Conservation (phyloP, 2,329 filamentous ascomycete genomes). For the Epichloe sp. region DNA sequence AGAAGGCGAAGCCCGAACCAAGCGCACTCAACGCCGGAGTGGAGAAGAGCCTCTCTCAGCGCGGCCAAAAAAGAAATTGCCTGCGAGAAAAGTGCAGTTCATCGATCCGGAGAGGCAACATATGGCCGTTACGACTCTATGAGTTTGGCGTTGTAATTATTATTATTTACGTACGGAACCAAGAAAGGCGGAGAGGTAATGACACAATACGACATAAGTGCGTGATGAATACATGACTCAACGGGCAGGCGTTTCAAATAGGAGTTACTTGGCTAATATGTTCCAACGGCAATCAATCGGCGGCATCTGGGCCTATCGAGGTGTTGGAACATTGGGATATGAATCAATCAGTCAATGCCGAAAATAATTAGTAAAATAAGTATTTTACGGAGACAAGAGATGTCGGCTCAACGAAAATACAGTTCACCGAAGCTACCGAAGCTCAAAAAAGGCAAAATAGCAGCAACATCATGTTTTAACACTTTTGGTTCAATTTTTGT, state of each 20-base stretch:
- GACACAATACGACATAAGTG: background rate
- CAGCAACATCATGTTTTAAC: background rate
- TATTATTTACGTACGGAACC: background rate
- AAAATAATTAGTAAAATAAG: too few relatives aligned
- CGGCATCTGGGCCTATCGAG: too few relatives aligned
- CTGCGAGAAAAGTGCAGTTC: constrained; percentile 26
- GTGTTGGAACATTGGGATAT: too few relatives aligned
- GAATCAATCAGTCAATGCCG: too few relatives aligned
- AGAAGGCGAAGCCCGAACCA: constrained; percentile 44
- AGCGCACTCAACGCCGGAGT: constrained; percentile 38
- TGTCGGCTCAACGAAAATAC: too few relatives aligned
- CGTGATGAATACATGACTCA: background rate
- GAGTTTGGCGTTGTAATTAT: background rate
- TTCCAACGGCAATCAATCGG: too few relatives aligned
- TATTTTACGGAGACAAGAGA: too few relatives aligned
- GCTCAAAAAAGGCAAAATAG: background rate
- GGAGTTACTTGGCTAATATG: too few relatives aligned
- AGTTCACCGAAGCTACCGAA: too few relatives aligned
- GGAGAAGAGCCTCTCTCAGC: constrained; percentile 16
- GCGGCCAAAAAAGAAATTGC: constrained; percentile 14
- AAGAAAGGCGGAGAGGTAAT: background rate
- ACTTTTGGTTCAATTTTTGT: background rate
- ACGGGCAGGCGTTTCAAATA: background rate
- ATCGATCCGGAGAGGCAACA: constrained; percentile 25
- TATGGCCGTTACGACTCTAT: constrained; percentile 16